Conservation (phyloP, 768 basidiomycete species). For the Leccinum imitatum region DNA sequence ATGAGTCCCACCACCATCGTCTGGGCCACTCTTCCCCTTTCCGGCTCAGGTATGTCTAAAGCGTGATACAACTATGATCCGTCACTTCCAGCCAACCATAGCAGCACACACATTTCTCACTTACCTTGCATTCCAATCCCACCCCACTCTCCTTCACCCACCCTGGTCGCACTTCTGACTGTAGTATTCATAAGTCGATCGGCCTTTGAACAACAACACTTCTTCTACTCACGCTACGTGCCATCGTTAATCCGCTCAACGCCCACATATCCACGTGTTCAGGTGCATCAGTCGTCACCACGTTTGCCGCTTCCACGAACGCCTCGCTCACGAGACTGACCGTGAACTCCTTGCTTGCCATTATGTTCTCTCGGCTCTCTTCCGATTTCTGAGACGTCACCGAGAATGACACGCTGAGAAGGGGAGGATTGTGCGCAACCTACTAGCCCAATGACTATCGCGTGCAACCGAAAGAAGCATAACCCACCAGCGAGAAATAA, state of each 20-base stretch:
- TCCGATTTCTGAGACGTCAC: conserved; percentile 45
- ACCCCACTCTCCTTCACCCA: conserved; percentile 58
- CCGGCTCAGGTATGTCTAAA: conserved; percentile 45
- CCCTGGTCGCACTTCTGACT: conserved; percentile 51
- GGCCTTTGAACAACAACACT: conserved; percentile 5
- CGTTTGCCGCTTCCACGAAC: conserved; percentile 57
- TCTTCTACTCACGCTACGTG: conserved; percentile 45
- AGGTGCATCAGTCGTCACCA: conserved; percentile 55
- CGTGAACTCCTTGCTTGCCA: conserved; percentile 64
- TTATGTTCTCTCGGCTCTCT: conserved; percentile 67
- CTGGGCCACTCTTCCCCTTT: conserved; percentile 37
- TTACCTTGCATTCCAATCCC: conserved; percentile 61
- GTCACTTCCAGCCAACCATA: conserved; percentile 7
- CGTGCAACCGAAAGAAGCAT: conserved; percentile 15
- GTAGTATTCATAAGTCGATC: conserved; percentile 11
- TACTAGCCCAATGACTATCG: conserved; percentile 1
- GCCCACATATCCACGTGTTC: conserved; percentile 56
- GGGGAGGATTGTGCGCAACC: conserved; percentile 65
- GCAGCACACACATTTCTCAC: conserved; percentile 23
- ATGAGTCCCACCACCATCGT: conserved; percentile 55
- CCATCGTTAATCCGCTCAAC: conserved; percentile 56
- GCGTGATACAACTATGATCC: conserved; percentile 45
- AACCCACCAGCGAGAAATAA: conserved; percentile 63
- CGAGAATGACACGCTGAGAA: conserved; percentile 61
- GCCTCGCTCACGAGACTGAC: conserved; percentile 72